These are phyloP conservation scores for Nidularia sp. DNA, from an alignment of 768 basidiomycete genomes.

Conservation along the genomic window DNA sequence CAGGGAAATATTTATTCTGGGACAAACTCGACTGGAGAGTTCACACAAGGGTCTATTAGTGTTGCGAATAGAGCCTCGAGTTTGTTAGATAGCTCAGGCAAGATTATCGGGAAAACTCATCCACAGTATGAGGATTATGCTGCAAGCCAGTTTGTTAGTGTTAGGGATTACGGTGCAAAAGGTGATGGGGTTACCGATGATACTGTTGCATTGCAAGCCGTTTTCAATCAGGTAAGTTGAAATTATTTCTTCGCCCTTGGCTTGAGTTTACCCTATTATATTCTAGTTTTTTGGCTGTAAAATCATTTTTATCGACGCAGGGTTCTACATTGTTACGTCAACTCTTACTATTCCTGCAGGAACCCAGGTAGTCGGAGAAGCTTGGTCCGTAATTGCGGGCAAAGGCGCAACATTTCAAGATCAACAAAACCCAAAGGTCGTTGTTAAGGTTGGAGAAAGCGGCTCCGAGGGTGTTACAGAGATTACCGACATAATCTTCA, in stretches of 20 bases:
- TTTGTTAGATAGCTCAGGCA: slow-evolving; percentile 52
- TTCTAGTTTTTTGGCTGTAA: slow-evolving; percentile 56
- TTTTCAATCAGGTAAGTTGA: slow-evolving; percentile 43
- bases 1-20: slow-evolving; percentile 74
- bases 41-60: slow-evolving; percentile 46
- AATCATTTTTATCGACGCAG: slow-evolving; percentile 70
- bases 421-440: slow-evolving; percentile 27
- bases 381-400: slow-evolving; percentile 44
- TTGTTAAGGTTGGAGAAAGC: slow-evolving; percentile 38
- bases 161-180: slow-evolving; percentile 62
- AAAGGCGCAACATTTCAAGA: slow-evolving; percentile 34
- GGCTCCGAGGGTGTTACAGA: slow-evolving; percentile 41
- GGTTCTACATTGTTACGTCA: slow-evolving; percentile 39
- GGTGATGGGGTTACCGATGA: slow-evolving; percentile 70
- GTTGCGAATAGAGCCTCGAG: slow-evolving; percentile 51
- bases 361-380: slow-evolving; percentile 44
- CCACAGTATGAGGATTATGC: slow-evolving; percentile 67
- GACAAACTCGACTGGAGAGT: slow-evolving; percentile 33
- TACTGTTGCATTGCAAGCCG: slow-evolving; percentile 51
- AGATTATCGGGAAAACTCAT: slow-evolving; percentile 57
- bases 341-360: slow-evolving; percentile 46
- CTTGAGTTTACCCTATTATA: not conserved
- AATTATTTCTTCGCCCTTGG: not conserved
- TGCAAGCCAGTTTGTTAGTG: slow-evolving; percentile 65
- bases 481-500: slow-evolving; percentile 52